phyloP scores from a whole-genome alignment of 495 filamentous ascomycete genomes.

The Podospora conica region DNA sequence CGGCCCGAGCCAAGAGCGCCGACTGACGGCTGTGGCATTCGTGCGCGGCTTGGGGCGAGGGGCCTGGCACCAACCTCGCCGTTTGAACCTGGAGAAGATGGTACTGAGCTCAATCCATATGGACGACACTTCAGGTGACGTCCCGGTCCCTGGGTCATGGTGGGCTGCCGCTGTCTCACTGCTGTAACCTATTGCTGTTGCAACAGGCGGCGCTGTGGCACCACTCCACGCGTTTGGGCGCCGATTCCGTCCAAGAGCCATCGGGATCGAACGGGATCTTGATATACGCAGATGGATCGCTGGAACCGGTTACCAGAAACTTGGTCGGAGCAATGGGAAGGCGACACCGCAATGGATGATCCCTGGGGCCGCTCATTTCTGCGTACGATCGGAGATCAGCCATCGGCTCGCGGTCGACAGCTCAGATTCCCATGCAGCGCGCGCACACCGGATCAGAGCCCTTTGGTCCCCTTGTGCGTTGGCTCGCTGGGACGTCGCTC shows the following conservation, averaged over 20 bases:
- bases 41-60: neutral
- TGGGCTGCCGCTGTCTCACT: neutral
- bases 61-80: neutral
- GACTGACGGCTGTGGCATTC: neutral
- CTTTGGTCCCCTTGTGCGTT: neutral
- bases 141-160: neutral
- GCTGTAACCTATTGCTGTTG: neutral
- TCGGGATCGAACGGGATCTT: constrained; percentile 24
- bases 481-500: neutral
- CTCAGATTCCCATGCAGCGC: neutral
- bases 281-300: constrained; percentile 17
- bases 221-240: constrained; percentile 18
- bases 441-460: neutral
- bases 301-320: constrained; percentile 17
- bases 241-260: constrained; percentile 24
- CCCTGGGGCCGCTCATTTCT: neutral
- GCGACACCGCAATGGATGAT: neutral
- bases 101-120: neutral
- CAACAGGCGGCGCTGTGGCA: constrained; percentile 6
- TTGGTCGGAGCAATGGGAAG: constrained; percentile 23
- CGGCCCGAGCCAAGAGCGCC: neutral
- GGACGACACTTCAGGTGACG: neutral
- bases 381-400: neutral
- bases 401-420: neutral
- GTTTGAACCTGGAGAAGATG: neutral